phyloP scores from a whole-genome alignment of 306 rosid species.

The Cicer chorassanicum region DNA sequence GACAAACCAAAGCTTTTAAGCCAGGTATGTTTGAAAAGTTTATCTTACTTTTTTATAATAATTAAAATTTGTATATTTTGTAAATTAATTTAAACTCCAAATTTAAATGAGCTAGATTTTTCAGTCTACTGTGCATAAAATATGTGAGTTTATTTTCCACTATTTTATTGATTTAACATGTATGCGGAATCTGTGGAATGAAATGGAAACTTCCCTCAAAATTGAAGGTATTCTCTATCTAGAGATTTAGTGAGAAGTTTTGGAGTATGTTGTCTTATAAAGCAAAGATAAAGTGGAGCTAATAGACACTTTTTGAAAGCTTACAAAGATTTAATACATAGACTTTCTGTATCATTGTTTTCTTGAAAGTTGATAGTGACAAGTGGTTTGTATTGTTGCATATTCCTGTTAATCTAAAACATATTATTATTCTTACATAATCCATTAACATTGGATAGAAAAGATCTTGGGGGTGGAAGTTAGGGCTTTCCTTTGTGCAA shows the following conservation, averaged over 20 bases:
- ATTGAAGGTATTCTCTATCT: slow-evolving; percentile 18
- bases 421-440: slow-evolving; percentile 18
- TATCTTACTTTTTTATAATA: slow-evolving; percentile 25
- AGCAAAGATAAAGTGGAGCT: slow-evolving; percentile 22
- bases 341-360: slow-evolving; percentile 30
- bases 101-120: slow-evolving; percentile 1
- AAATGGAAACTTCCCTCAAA: slow-evolving; percentile 12
- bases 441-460: slow-evolving; percentile 52
- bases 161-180: slow-evolving; percentile 13
- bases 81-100: slow-evolving; percentile 26
- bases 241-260: slow-evolving; percentile 11
- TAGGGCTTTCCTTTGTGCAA: slow-evolving; percentile 24
- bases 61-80: slow-evolving; percentile 24
- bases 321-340: slow-evolving; percentile 11
- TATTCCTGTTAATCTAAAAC: slow-evolving; percentile 8
- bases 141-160: slow-evolving; percentile 28
- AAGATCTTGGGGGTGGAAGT: slow-evolving; percentile 19
- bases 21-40: slow-evolving; percentile 66
- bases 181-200: slow-evolving; percentile 13
- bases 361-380: slow-evolving; percentile 26
- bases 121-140: neutral
- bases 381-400: slow-evolving; percentile 17
- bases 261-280: slow-evolving; percentile 15
- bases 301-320: slow-evolving; percentile 15
- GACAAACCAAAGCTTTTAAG: slow-evolving; percentile 99